These are phyloP conservation scores for Rhododendron ovatum DNA, from an alignment of 148 eudicot genomes.

Conservation along the genomic window DNA sequence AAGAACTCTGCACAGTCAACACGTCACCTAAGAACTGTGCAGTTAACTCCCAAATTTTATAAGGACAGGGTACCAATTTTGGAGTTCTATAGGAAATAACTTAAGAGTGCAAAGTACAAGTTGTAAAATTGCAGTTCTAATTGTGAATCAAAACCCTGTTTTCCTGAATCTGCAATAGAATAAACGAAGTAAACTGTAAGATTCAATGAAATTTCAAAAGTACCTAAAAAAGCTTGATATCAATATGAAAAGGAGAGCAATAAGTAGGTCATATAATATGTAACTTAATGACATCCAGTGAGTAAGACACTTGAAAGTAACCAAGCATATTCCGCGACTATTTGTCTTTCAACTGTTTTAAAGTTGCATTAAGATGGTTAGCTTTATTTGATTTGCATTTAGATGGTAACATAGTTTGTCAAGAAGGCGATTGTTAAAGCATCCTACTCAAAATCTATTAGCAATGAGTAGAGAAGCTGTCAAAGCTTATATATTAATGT, in stretches of 20 bases:
- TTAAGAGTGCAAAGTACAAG: not conserved
- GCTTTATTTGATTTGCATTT: not conserved
- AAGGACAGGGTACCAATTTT: not conserved
- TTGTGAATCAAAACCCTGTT: conserved; percentile 2
- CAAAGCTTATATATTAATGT: not conserved
- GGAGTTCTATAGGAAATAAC: not conserved
- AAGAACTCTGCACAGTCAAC: not conserved
- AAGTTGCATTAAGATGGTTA: not conserved
- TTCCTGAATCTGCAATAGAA: not conserved
- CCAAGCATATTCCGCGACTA: not conserved
- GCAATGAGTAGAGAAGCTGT: not conserved
- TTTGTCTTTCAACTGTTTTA: not conserved
- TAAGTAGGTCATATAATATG: not conserved
- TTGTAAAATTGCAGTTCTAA: not conserved
- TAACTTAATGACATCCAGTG: not conserved
- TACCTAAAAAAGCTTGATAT: not conserved
- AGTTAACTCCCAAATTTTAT: not conserved
- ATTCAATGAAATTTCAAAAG: not conserved
- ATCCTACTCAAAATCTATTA: not conserved
- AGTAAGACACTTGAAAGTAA: not conserved
- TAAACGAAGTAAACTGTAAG: not conserved
- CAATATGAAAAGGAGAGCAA: not conserved
- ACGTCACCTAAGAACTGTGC: not conserved
- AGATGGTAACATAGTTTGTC: not conserved
- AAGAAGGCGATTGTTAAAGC: not conserved